A percentile compares a stretch with the other conserved stretches of the same genome.
phyloP scores from a whole-genome alignment of 2,329 filamentous ascomycete genomes.

The Aspergillus bombycis region DNA sequence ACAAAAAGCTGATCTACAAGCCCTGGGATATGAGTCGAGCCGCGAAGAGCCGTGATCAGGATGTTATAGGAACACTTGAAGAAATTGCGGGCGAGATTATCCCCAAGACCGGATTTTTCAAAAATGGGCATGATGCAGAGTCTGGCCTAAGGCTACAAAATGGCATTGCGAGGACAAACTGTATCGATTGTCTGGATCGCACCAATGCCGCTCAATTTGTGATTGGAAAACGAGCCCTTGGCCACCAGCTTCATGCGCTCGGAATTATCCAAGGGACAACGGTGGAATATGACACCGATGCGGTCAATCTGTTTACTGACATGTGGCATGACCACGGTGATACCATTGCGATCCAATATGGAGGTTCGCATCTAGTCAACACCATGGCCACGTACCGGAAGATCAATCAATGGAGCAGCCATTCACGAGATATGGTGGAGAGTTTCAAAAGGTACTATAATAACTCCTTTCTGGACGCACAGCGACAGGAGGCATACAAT shows the following conservation, averaged over 20 bases:
- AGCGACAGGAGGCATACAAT: slow-evolving; percentile 97
- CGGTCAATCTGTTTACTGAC: slow-evolving; percentile 92
- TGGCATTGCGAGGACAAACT: slow-evolving; percentile 92
- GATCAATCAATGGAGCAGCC: slow-evolving; percentile 98
- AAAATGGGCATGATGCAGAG: slow-evolving; percentile 76
- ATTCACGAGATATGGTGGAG: slow-evolving; percentile 97
- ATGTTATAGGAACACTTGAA: slow-evolving; percentile 92
- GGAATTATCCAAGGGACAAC: slow-evolving; percentile 79
- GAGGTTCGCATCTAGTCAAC: slow-evolving; percentile 95
- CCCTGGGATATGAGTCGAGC: slow-evolving; percentile 98
- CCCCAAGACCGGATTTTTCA: slow-evolving; percentile 87
- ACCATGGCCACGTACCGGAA: slow-evolving; percentile 99
- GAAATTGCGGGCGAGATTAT: slow-evolving; percentile 86
- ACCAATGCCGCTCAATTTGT: slow-evolving; percentile 98
- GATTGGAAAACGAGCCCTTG: slow-evolving; percentile 90
- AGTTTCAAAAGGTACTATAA: slow-evolving; percentile 99
- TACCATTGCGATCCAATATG: slow-evolving; percentile 96
- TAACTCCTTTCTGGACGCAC: slow-evolving; percentile 96
- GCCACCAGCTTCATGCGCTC: slow-evolving; percentile 87
- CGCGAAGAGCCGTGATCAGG: slow-evolving; percentile 86
- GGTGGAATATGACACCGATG: slow-evolving; percentile 92
- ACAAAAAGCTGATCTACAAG: slow-evolving; percentile 87
- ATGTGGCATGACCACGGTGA: slow-evolving; percentile 99
- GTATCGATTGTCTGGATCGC: slow-evolving; percentile 94
- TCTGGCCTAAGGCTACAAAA: slow-evolving; percentile 76